Conservation (phyloP, 352 stramenopile species). For the Pythium insidiosum region DNA sequence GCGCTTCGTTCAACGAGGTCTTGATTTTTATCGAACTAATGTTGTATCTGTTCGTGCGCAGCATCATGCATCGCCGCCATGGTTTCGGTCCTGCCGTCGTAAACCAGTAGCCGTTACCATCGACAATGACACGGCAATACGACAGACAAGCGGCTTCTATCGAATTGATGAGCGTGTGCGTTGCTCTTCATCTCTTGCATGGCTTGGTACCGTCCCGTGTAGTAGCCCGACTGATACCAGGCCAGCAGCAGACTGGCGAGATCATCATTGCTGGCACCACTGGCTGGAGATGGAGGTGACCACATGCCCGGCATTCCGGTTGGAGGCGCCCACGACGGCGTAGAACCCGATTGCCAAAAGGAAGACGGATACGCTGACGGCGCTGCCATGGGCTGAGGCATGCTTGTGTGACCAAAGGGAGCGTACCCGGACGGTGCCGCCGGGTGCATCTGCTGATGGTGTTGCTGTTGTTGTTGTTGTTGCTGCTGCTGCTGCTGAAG, state of each 20-base stretch:
- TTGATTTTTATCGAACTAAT: background rate
- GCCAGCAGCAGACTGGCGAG: conserved; percentile 65
- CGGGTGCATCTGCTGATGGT: conserved; percentile 1
- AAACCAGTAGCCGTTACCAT: background rate
- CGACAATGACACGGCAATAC: background rate
- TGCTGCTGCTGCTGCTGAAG: conserved; percentile 46
- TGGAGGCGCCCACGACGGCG: too few species aligned
- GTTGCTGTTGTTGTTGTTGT: background rate
- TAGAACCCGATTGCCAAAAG: too few species aligned
- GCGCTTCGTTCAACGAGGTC: background rate
- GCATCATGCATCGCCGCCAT: background rate
- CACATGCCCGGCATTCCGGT: conserved; percentile 9
- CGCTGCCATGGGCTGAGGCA: conserved; percentile 5
- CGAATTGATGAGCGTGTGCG: background rate
- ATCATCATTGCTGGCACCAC: conserved; percentile 21
- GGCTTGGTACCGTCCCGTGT: conserved; percentile 67
- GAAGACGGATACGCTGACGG: background rate
- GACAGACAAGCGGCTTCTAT: background rate
- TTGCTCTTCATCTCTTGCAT: conserved; percentile 59
- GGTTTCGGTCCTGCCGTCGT: background rate
- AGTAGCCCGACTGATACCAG: conserved; percentile 85
- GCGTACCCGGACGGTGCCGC: conserved; percentile 6
- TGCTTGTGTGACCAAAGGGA: conserved; percentile 22
- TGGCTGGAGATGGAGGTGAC: background rate
- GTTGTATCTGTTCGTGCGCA: background rate